Percentiles rank a stretch among this genome's conserved stretches.
Evolutionary conservation across 2,329 filamentous ascomycete genomes (phyloP).

Genomic region (Pseudopithomyces chartarum): DNA sequence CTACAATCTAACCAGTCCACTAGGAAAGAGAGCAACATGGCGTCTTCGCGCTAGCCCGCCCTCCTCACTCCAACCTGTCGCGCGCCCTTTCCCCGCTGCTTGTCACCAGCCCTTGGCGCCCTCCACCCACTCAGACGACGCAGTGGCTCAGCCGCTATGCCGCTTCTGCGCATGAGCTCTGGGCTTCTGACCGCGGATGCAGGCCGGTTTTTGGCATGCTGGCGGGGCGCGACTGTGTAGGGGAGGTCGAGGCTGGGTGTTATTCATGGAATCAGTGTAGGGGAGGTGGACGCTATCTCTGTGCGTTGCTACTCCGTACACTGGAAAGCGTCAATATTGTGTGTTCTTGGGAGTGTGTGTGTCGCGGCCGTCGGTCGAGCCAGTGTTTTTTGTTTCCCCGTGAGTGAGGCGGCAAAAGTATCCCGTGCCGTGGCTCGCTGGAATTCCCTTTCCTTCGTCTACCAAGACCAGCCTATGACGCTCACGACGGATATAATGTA

Average conservation of each 20-base stretch:
- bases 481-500: no score
- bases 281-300: slow-evolving; percentile 27
- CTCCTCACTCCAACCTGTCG: neutral
- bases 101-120: neutral
- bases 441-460: no score
- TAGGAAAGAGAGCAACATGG: slow-evolving; percentile 6
- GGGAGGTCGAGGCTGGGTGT: slow-evolving; percentile 15
- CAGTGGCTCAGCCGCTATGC: neutral
- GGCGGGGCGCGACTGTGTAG: slow-evolving; percentile 4
- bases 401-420: no score
- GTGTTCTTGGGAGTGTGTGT: no score
- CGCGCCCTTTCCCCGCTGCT: slow-evolving; percentile 10
- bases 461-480: no score
- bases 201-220: no score
- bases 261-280: slow-evolving; percentile 15
- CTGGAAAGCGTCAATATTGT: slow-evolving; percentile 13
- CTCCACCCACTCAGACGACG: neutral
- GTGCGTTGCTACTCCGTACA: slow-evolving; percentile 28
- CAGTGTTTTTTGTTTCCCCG: no score
- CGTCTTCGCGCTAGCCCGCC: slow-evolving; percentile 1
- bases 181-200: neutral
- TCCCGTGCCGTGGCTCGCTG: no score
- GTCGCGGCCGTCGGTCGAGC: no score
- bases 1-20: slow-evolving; percentile 4
- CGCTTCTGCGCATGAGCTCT: neutral